Evolutionary conservation across 139 green algal genomes (phyloP), one percentile per base, ranked within the genome.

Genomic region (Tetraselmis chui): DNA sequence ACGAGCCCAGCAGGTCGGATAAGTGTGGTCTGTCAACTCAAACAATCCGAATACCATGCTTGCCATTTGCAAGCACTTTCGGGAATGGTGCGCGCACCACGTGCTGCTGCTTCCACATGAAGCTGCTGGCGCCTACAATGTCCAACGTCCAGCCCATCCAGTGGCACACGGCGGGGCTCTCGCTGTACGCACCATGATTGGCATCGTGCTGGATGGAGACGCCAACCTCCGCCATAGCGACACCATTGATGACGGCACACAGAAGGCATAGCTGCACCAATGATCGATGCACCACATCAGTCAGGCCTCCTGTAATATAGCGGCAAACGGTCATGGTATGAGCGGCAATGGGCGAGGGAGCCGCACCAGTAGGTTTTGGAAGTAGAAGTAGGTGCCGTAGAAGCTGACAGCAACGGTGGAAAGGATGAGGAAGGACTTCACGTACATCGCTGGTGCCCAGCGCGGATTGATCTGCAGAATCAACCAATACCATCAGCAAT

Each of bases 101-200:
- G 80, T 95, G 91, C 83, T 94, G 89, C 88, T 94, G 91, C 84
- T 87, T 89, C 91, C 91, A 95, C 87, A 94, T 93, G 81, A 94
- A 95, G n/a, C 82, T 88, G 1, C 86, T 91, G 29, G 89, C 91
- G 24, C 91, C 91, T 27, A 95, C 86, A 23, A 91, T n/a, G 79
- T 95, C 91, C 67, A 95, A 84, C 1, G 88, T 90, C 1, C 81
- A 29, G 26, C 91, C 87, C 76, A 92, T 86, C 26, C 84, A 23
- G 45, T 91, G 85, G 26, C 80, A 76, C 11, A 89, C 23, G 11
- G 22, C 26, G 26, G 31, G 80, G 31, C 79, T 89, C 28, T 77
- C 84, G 75, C 75, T 80, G 83, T 89, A 93, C 29, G 92, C 88
- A 30, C 89, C 92, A 78, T 95, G 92, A 58, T 95, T 95, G 82